Evolutionary conservation across 2,329 filamentous ascomycete species (phyloP), one percentile per base, ranked within the genome.

Genomic region (Trichoderma koningiopsis): DNA sequence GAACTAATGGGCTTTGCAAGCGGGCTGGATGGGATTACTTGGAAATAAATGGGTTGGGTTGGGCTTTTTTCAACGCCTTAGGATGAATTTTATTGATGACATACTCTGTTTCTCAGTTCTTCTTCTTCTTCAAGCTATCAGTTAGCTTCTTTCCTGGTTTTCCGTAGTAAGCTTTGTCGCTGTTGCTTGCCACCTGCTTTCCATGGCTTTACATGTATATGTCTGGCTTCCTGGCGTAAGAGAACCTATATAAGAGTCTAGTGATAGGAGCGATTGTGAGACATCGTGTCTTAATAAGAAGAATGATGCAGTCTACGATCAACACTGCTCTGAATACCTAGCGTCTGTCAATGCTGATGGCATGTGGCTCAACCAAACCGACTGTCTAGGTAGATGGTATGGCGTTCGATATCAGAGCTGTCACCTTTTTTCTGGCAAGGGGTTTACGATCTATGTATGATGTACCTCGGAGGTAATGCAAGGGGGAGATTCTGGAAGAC

Each of bases 1-100:
- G 24, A 63, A 63, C 11, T 52, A 63, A 55, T 64, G 55, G 49
- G 61, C 16, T 64, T 64, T 43, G 31, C 29, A 27, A 52, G 33
- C 33, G 47, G 40, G 33, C n/a, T 35, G 31, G 40, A 43, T 35
- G 31, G 31, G 40, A 43, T 47, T 60, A 6, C n/a, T 31, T 47
- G 37, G n/a, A 19, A 35, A 47, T 47, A 47, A 22, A 43, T 22
- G 37, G 19, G 24, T 11, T 43, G 58, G 19, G 27, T 11, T 60
- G 27, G 27, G 35, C 19, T 24, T 14, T 31, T 47, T 16, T 47
- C 5, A 31, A 60, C 11, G 24, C 29, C 37, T 13, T 19, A 31
- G 22, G 40, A 31, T n/a, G 16, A 22, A 22, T 31, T 60, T 47
- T 14, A 16, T 27, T 60, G 5, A 60, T 4, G 19, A 60, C 37